A percentile compares a stretch with the other conserved stretches of the same genome.
phyloP scores from a whole-genome alignment of 2,329 filamentous ascomycete species.

The Aspergillus caelatus region DNA sequence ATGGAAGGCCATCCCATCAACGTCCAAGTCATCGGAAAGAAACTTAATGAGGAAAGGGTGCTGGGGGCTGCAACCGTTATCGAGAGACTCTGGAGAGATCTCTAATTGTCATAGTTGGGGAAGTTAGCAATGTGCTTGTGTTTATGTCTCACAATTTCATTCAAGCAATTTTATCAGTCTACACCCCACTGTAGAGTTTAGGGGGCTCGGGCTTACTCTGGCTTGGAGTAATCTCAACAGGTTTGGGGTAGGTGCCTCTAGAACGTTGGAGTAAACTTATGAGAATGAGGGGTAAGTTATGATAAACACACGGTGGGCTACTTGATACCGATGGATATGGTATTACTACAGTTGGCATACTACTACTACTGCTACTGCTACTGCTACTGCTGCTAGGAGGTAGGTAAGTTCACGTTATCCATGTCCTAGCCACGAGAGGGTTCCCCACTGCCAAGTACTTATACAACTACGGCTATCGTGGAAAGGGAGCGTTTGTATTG shows the following conservation, averaged over 20 bases:
- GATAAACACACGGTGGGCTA: not conserved
- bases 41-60: conserved; percentile 59
- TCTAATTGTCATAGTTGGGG: conserved; percentile 56
- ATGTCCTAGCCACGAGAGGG: too few species aligned
- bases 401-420: too few species aligned
- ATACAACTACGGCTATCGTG: too few species aligned
- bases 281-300: not conserved
- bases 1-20: conserved; percentile 54
- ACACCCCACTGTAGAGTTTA: not conserved
- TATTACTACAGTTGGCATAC: too few species aligned
- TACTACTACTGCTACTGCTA: too few species aligned
- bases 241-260: not conserved
- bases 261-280: not conserved
- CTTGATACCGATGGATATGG: too few species aligned
- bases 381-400: too few species aligned
- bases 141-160: not conserved
- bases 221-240: not conserved
- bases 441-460: too few species aligned
- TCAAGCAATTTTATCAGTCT: not conserved
- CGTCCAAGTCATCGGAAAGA: conserved; percentile 56
- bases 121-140: conserved; percentile 23
- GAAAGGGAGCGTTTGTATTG: too few species aligned
- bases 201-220: too few species aligned
- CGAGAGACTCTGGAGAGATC: conserved; percentile 29
- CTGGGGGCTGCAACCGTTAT: conserved; percentile 45